Base-by-base conservation (phyloP, 1,284 basidiomycete genomes). In the Ceraceosorus guamensis region DNA sequence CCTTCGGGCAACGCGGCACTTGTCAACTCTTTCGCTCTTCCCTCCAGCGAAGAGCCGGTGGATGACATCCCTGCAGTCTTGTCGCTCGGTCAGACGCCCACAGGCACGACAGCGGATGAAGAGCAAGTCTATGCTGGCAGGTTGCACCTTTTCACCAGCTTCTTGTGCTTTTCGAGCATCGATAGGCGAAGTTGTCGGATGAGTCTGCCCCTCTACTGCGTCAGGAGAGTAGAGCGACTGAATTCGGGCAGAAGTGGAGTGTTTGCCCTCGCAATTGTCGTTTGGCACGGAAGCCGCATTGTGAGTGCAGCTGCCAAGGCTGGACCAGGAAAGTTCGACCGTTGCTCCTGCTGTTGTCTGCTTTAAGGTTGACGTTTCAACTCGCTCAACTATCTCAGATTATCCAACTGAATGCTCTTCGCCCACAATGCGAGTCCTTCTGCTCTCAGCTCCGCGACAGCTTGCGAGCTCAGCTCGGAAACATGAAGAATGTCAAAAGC, bases 221-320 rank as follows among this genome's bases (percentile, higher is more conserved):
- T 99, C 62, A 83, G 95, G 44, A 82, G 95, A 44, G 95, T 98
- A n/a, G 95, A 99, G 78, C 81, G 92, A 49, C 64, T 72, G 61
- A 76, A 91, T 37, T 88, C 91, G 24, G 62, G 65, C 35, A 67
- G 70, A 35, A 68, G 65, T 32, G 92, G 91, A 5, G 87, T 97
- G 33, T 97, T 97, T 75, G 93, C 93, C 5, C 82, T 98, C 44
- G 91, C 89, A 67, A 80, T 98, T 32, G 84, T 87, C n/a, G 85
- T 91, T 55, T 98, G 92, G 91, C 91, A 97, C 76, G 87, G 89
- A 47, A 85, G 89, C 82, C 89, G 95, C 80, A 88, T 96, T 69
- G 62, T 63, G 48, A 59, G 62, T 52, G 37, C 35, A 32, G 48
- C 24, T 48, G 47, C 24, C n/a, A 3, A 3, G 30, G 35, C n/a